Conservation (phyloP, 257 asterid genomes). For the Capsicum rhomboideum region DNA sequence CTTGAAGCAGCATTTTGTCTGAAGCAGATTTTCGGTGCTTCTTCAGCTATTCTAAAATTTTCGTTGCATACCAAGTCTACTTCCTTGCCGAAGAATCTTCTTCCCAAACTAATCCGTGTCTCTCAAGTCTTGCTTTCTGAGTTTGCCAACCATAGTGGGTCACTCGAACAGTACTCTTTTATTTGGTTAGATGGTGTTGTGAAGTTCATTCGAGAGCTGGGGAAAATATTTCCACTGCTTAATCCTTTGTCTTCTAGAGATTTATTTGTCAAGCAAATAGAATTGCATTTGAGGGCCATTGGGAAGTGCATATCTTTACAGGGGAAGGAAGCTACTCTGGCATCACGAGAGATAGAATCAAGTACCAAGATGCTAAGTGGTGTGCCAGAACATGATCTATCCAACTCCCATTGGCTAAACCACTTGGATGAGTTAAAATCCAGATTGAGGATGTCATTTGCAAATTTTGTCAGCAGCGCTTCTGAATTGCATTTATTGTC, state of each 20-base stretch:
- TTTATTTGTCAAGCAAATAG: slow-evolving; percentile 44
- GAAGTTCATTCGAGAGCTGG: slow-evolving; percentile 73
- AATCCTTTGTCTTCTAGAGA: slow-evolving; percentile 53
- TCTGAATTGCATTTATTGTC: slow-evolving; percentile 60
- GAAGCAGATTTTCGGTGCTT: slow-evolving; percentile 61
- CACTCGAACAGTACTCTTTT: slow-evolving; percentile 32
- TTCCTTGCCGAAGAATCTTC: slow-evolving; percentile 37
- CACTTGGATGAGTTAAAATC: slow-evolving; percentile 45
- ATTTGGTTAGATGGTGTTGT: slow-evolving; percentile 60
- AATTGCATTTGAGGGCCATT: slow-evolving; percentile 62
- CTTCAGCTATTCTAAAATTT: slow-evolving; percentile 67
- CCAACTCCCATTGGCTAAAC: slow-evolving; percentile 22
- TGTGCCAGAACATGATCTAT: slow-evolving; percentile 13
- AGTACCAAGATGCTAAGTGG: slow-evolving; percentile 31
- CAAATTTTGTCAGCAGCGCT: slow-evolving; percentile 46
- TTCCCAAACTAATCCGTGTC: slow-evolving; percentile 38
- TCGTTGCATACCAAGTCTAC: slow-evolving; percentile 35
- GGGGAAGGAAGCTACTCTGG: slow-evolving; percentile 63
- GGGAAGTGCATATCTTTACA: slow-evolving; percentile 84
- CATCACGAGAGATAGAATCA: slow-evolving; percentile 51
- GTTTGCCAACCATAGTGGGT: slow-evolving; percentile 34
- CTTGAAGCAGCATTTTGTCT: slow-evolving; percentile 51
- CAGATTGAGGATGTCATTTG: slow-evolving; percentile 59
- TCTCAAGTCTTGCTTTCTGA: slow-evolving; percentile 55
- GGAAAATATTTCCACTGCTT: slow-evolving; percentile 47